Percentiles rank a stretch among this genome's conserved stretches.
Conservation (phyloP, 768 basidiomycete species). For the Hypholoma sublateritium region DNA sequence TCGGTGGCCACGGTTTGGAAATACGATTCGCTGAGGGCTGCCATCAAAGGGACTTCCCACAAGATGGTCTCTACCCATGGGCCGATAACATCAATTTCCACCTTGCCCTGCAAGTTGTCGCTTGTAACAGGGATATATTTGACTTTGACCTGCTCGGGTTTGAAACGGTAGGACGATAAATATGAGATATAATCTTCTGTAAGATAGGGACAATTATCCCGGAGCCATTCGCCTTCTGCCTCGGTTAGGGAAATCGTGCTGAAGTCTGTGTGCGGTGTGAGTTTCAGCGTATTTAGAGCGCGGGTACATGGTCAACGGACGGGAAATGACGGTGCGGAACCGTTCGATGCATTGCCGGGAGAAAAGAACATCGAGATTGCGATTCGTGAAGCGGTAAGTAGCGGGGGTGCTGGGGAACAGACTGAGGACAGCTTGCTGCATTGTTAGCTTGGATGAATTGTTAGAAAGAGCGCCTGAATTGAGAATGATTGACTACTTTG, state of each 20-base stretch:
- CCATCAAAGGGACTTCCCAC: slow-evolving; percentile 97
- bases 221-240: slow-evolving; percentile 69
- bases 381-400: slow-evolving; percentile 81
- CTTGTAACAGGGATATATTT: slow-evolving; percentile 59
- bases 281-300: slow-evolving; percentile 1
- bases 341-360: slow-evolving; percentile 61
- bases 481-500: slow-evolving; percentile 55
- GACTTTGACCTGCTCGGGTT: slow-evolving; percentile 70
- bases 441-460: slow-evolving; percentile 65
- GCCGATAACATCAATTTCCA: slow-evolving; percentile 74
- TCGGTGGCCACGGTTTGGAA: slow-evolving; percentile 74
- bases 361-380: slow-evolving; percentile 65
- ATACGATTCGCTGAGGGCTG: slow-evolving; percentile 86
- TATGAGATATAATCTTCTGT: slow-evolving; percentile 71
- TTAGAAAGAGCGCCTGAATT: neutral
- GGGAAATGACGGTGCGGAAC: slow-evolving; percentile 53
- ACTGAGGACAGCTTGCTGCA: slow-evolving; percentile 89
- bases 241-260: slow-evolving; percentile 55
- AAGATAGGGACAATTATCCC: slow-evolving; percentile 72
- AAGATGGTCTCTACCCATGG: slow-evolving; percentile 84
- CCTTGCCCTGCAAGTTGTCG: slow-evolving; percentile 50
- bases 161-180: slow-evolving; percentile 67
- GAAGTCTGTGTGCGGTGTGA: slow-evolving; percentile 52
- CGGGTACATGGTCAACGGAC: slow-evolving; percentile 36
- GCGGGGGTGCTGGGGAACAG: slow-evolving; percentile 74